Evolutionary conservation across 345 rosid genomes (phyloP).

Genomic region (Euphorbia pulcherrima): DNA sequence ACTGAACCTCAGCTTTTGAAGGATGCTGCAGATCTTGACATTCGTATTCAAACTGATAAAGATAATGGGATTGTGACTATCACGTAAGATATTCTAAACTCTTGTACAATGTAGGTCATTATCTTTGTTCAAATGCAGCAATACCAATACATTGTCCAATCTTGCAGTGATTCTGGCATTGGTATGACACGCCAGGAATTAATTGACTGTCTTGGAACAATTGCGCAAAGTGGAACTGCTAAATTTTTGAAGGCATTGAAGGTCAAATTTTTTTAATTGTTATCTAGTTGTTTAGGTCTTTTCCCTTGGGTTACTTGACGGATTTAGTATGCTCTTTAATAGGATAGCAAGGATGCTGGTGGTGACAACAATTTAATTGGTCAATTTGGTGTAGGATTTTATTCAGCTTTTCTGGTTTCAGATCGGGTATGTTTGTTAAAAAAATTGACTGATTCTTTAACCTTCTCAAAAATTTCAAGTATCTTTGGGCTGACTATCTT

Average conservation of each 20-base stretch:
- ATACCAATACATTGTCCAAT: constrained; percentile 12
- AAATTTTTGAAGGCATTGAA: constrained; percentile 85
- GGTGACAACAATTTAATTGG: constrained; percentile 83
- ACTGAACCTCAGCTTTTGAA: constrained; percentile 69
- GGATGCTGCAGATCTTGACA: constrained; percentile 71
- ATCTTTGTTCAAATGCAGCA: background rate
- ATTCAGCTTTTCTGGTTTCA: constrained; percentile 88
- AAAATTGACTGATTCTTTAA: background rate
- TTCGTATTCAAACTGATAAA: constrained; percentile 77
- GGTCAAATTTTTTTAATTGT: constrained; percentile 37
- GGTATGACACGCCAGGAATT: constrained; percentile 95
- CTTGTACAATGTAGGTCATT: background rate
- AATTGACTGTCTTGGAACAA: constrained; percentile 94
- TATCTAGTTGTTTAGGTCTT: background rate
- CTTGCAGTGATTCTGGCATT: constrained; percentile 79
- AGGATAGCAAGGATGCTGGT: constrained; percentile 90
- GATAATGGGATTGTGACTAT: constrained; percentile 78
- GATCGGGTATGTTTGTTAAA: constrained; percentile 49
- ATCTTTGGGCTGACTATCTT: background rate
- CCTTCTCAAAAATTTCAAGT: constrained; percentile 8
- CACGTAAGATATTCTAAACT: constrained; percentile 41
- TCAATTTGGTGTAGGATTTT: constrained; percentile 98
- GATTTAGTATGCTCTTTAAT: constrained; percentile 28
- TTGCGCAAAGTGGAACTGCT: constrained; percentile 98
- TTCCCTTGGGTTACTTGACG: background rate